Evolutionary conservation across 768 basidiomycete species (phyloP).

Genomic region (Mycena epipterygia): DNA sequence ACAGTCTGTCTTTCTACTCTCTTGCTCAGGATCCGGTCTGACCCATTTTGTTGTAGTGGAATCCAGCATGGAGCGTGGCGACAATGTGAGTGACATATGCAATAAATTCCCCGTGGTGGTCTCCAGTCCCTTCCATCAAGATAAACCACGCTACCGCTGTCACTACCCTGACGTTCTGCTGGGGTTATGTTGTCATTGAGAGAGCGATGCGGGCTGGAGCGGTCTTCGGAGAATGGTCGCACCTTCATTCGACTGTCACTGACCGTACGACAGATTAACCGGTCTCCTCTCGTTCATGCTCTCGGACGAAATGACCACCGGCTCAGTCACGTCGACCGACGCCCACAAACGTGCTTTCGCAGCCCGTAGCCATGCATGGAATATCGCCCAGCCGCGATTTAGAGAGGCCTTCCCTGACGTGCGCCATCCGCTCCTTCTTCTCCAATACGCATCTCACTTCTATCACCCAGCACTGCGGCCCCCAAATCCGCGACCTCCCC

Average conservation of each 20-base stretch:
- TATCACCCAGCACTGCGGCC: conserved; percentile 73
- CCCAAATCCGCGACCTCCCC: conserved; percentile 79
- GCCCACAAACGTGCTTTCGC: conserved; percentile 86
- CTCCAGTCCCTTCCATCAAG: neutral
- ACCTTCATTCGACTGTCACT: neutral
- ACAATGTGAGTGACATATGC: conserved; percentile 78
- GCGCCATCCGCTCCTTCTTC: conserved; percentile 33
- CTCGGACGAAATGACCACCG: conserved; percentile 96
- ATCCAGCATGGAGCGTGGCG: conserved; percentile 95
- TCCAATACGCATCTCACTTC: conserved; percentile 19
- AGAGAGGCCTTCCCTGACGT: conserved; percentile 92
- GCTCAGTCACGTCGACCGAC: conserved; percentile 86
- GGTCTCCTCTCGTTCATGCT: conserved; percentile 96
- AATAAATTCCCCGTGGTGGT: neutral
- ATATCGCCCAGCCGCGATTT: conserved; percentile 83
- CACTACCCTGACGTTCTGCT: neutral
- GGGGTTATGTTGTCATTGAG: neutral
- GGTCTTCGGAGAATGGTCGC: neutral
- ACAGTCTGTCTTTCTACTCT: conserved; percentile 65
- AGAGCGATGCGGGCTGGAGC: neutral
- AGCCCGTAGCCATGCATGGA: conserved; percentile 86
- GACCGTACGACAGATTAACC: conserved; percentile 74
- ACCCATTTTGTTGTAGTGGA: conserved; percentile 72
- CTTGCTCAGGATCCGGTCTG: conserved; percentile 9
- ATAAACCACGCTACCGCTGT: neutral